Base-by-base conservation (phyloP, 2,329 filamentous ascomycete species). In the Pseudopyrenochaeta lycopersici region DNA sequence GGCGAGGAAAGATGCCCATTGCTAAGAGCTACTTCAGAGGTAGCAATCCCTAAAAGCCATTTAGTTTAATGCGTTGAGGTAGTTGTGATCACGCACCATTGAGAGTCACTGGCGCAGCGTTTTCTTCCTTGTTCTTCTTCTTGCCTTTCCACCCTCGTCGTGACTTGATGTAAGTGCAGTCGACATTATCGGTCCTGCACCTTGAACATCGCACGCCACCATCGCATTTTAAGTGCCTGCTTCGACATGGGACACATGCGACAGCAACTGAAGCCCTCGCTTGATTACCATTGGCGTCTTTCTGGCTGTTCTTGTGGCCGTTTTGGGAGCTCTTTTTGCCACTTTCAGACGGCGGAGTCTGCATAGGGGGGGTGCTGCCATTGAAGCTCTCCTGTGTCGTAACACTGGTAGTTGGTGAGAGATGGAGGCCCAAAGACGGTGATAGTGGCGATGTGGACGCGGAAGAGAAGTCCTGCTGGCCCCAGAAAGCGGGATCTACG, bases 201-300 rank as follows among this genome's bases (percentile, higher is more conserved):
- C 82, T 73, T 38, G 82, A 84, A 42, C 74, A 76, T 4, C 82
- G 81, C 14, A 78, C 76, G 27, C 76, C 77, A 11, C 79, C 82
- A 62, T 84, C 81, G 63, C 83, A 85, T 60, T 83, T 84, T 31
- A 84, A 66, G 64, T 85, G 83, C 30, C 81, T 74, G 18, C 74
- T 79, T 17, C 82, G 77, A 53, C 83, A 85, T 23, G 79, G 78
- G 9, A 83, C 77, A 63, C 82, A 85, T 12, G 83, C 83, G 56
- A 77, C 71, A 15, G 75, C 69, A 35, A 77, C 73, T 33, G 74
- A 74, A 4, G 71, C 68, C 52, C 72, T 66, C n/a, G 63, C 40
- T 27, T 67, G 60, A 33, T 62, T 54, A 42, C 50, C 52, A 39
- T 39, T 56, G 33, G 60, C 49, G 40, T 57, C 49, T 51, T 63